Conservation (phyloP, 768 basidiomycete species). For the Galerina sulciceps region DNA sequence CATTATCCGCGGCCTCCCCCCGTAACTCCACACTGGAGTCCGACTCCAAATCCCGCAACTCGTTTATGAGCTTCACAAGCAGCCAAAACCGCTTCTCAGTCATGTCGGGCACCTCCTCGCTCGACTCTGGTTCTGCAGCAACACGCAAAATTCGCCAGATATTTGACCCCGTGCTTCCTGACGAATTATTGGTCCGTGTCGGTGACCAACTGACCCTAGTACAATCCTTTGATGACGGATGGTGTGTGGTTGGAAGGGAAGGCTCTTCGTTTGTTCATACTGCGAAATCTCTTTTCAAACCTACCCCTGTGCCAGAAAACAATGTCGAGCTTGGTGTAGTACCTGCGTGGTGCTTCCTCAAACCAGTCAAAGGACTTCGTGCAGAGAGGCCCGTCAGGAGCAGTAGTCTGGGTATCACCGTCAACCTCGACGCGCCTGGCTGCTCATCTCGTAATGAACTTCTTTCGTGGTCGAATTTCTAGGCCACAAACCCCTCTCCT, state of each 20-base stretch:
- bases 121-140: conserved; percentile 34
- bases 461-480: conserved; percentile 78
- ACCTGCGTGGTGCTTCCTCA: conserved; percentile 79
- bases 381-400: conserved; percentile 69
- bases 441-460: conserved; percentile 50
- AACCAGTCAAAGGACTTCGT: conserved; percentile 59
- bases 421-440: conserved; percentile 49
- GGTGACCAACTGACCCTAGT: conserved; percentile 69
- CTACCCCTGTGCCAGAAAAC: conserved; percentile 28
- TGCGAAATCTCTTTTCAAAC: conserved; percentile 46
- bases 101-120: conserved; percentile 35
- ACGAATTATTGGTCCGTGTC: conserved; percentile 60
- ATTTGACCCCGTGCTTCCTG: conserved; percentile 73
- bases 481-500: neutral
- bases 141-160: conserved; percentile 63
- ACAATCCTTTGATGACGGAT: conserved; percentile 77
- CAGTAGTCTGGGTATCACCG: conserved; percentile 65
- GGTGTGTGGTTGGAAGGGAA: conserved; percentile 75
- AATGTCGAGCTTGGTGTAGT: conserved; percentile 72
- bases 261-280: conserved; percentile 30
- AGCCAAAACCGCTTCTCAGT: conserved; percentile 43
- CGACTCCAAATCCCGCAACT: conserved; percentile 33
- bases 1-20: conserved; percentile 30
- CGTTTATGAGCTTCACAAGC: conserved; percentile 32
- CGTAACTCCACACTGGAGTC: conserved; percentile 20